These are phyloP conservation scores for Paratinospora sagittata DNA, from an alignment of 164 flowering plant species.

Conservation along the genomic window DNA sequence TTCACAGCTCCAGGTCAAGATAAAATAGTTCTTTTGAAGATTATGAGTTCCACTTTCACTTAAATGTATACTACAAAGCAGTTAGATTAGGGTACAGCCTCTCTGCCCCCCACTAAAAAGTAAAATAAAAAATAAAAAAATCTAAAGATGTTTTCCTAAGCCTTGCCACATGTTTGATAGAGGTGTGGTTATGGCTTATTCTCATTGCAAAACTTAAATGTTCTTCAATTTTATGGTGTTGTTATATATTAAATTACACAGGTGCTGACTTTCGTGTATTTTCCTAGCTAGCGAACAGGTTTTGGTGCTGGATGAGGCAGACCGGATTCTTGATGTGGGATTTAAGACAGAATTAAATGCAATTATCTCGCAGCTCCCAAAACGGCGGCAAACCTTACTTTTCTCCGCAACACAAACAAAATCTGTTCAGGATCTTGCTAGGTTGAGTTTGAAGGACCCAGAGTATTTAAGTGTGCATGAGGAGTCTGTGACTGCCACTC, in stretches of 20 bases:
- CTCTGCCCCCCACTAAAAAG: neutral
- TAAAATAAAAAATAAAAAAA: too few relatives aligned
- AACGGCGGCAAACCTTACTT: slow-evolving; percentile 75
- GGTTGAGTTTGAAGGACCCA: slow-evolving; percentile 93
- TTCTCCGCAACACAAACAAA: slow-evolving; percentile 97
- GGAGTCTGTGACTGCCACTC: slow-evolving; percentile 78
- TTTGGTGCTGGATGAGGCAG: slow-evolving; percentile 97
- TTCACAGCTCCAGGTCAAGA: slow-evolving; percentile 82
- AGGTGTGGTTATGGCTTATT: too few relatives aligned
- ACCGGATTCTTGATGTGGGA: slow-evolving; percentile 78
- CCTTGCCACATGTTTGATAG: too few relatives aligned
- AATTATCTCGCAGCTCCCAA: slow-evolving; percentile 82
- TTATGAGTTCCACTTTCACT: neutral
- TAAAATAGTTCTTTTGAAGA: slow-evolving; percentile 3
- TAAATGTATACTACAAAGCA: neutral
- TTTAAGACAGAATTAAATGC: slow-evolving; percentile 74
- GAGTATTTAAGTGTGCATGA: slow-evolving; percentile 92
- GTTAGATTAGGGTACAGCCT: neutral
- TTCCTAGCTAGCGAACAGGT: slow-evolving; percentile 62
- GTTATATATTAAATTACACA: neutral
- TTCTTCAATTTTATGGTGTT: too few relatives aligned
- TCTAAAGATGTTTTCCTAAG: neutral
- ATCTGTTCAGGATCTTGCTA: slow-evolving; percentile 90
- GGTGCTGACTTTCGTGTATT: slow-evolving; percentile 28
- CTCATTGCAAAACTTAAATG: too few relatives aligned